Base-by-base conservation (phyloP, 345 rosid genomes). In the Turritis glabra region DNA sequence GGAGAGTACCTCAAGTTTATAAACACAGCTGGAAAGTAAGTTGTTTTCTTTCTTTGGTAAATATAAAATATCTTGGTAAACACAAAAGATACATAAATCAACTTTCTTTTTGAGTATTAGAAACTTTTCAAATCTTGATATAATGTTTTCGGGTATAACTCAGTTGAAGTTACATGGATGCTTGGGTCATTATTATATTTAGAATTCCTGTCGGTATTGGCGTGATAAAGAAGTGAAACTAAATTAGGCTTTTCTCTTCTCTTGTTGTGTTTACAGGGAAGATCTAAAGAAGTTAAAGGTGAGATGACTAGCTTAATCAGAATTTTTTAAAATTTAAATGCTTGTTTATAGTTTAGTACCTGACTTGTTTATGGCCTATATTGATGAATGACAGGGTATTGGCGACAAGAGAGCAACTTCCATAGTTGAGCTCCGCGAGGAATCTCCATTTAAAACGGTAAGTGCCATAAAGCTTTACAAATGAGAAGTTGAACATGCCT, bases 281-380 rank as follows among this genome's bases (percentile, higher is more conserved):
- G 91, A 88, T 38, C 69, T 92, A 72, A 90, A 85, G 81, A 89
- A 80, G 75, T 55, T 92, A 62, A 90, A 88, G 97, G 95, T 89
- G 35, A 83, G 80, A 64, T 78, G 18, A 26, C 43, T 77, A 26
- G 21, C 1, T 3, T 62, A n/a, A 54, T 48, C 35, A 47, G 7
- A 37, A 26, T 44, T 6, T 51, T 52, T 9, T 1, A 18, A 27
- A 17, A 15, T 54, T 9, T 21, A 25, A 5, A 19, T 64, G 23
- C 25, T 72, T 43, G 50, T n/a, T 44, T 55, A 26, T 62, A 38
- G 46, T 43, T 14, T 21, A 27, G 18, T 71, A 57, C 17, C 5
- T 77, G 56, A 56, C 41, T 40, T 54, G 11, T 54, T 26, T 17
- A 25, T 3, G 15, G 3, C 19, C 7, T 69, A 9, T 22, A 23